Percentiles rank a stretch among this genome's conserved stretches.
Evolutionary conservation across 2,329 filamentous ascomycete species (phyloP).

Genomic region (Pseudocercospora musae): DNA sequence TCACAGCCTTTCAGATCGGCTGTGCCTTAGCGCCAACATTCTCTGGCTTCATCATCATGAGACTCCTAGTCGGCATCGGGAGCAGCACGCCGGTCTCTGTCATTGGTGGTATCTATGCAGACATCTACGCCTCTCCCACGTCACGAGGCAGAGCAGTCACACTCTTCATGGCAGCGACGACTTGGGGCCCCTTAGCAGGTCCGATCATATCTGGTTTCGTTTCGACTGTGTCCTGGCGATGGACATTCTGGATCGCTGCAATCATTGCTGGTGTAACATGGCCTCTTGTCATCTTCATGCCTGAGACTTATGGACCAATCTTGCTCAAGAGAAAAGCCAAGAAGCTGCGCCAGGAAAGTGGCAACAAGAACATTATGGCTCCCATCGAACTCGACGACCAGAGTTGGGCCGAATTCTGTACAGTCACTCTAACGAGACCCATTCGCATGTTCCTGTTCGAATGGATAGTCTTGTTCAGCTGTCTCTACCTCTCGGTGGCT

Average conservation of each 20-base stretch:
- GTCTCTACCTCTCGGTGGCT: conserved; percentile 62
- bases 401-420: conserved; percentile 56
- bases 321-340: conserved; percentile 49
- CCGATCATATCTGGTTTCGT: conserved; percentile 65
- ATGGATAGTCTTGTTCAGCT: conserved; percentile 68
- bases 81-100: conserved; percentile 55
- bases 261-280: conserved; percentile 65
- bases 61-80: conserved; percentile 43
- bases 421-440: conserved; percentile 67
- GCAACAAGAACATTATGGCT: conserved; percentile 53
- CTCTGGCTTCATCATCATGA: conserved; percentile 43
- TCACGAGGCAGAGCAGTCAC: conserved; percentile 60
- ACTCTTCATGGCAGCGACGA: conserved; percentile 63
- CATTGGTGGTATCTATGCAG: conserved; percentile 61
- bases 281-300: conserved; percentile 59
- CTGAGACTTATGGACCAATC: conserved; percentile 47
- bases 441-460: conserved; percentile 71
- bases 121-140: conserved; percentile 59
- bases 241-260: conserved; percentile 67
- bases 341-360: conserved; percentile 58
- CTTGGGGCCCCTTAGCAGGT: conserved; percentile 63
- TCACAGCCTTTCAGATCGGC: conserved; percentile 46
- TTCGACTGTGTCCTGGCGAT: conserved; percentile 62
- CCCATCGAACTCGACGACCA: conserved; percentile 62
- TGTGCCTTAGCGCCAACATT: conserved; percentile 45